Evolutionary conservation across 2,329 filamentous ascomycete species (phyloP).

Genomic region (Neofusicoccum kwambonambiense): DNA sequence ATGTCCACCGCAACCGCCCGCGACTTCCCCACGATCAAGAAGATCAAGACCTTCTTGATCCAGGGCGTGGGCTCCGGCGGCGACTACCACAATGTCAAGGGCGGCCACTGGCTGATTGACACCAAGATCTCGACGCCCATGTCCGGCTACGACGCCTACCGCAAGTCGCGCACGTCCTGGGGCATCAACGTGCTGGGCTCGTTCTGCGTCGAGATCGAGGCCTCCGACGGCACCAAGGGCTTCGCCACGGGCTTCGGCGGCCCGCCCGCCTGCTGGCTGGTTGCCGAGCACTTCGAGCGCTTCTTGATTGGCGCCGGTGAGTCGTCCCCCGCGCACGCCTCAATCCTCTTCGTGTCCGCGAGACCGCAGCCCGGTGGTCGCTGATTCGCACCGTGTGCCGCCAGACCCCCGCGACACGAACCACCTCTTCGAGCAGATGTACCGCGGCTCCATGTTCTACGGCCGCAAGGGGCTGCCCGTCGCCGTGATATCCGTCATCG

Average conservation of each 20-base stretch:
- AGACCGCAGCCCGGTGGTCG: too few relatives aligned
- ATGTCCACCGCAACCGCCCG: slow-evolving; percentile 38
- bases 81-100: slow-evolving; percentile 90
- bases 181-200: slow-evolving; percentile 94
- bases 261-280: slow-evolving; percentile 89
- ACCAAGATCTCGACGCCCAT: slow-evolving; percentile 90
- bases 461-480: slow-evolving; percentile 87
- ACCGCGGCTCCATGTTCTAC: slow-evolving; percentile 93
- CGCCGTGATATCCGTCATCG: slow-evolving; percentile 91
- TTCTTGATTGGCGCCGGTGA: slow-evolving; percentile 78
- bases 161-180: slow-evolving; percentile 85
- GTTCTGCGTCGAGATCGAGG: slow-evolving; percentile 87
- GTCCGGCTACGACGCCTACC: slow-evolving; percentile 85
- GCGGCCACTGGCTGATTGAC: slow-evolving; percentile 77
- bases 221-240: slow-evolving; percentile 85
- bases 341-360: too few relatives aligned
- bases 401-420: slow-evolving; percentile 86
- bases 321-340: background rate
- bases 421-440: slow-evolving; percentile 94
- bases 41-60: slow-evolving; percentile 70
- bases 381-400: background rate
- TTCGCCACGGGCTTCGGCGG: slow-evolving; percentile 94
- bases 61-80: slow-evolving; percentile 64
- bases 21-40: slow-evolving; percentile 74
- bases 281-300: slow-evolving; percentile 88